A percentile compares a stretch with the other conserved stretches of the same genome.
phyloP scores from a whole-genome alignment of 164 flowering plant species.

The Aristolochia californica region DNA sequence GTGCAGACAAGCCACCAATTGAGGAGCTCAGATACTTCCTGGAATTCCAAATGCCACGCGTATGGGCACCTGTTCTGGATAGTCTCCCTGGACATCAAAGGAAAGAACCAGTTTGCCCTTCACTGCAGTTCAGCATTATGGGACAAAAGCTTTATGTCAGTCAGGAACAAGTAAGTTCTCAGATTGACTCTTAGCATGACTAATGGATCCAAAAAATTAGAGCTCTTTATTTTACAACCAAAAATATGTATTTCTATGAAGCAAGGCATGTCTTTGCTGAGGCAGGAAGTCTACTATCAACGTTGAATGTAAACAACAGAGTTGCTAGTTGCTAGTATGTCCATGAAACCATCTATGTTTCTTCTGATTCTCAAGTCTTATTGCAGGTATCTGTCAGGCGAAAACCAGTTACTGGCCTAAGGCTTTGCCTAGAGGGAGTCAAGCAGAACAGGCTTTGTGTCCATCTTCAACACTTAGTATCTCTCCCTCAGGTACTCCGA shows the following conservation, averaged over 20 bases:
- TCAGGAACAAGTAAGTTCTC: slow-evolving; percentile 59
- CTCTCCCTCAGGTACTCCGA: slow-evolving; percentile 66
- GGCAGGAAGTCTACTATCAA: too few relatives aligned
- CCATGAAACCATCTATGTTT: too few relatives aligned
- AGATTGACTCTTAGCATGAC: too few relatives aligned
- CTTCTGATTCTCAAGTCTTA: neutral
- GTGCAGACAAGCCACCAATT: slow-evolving; percentile 73
- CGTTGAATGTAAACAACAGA: too few relatives aligned
- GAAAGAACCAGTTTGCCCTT: slow-evolving; percentile 82
- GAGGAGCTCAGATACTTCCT: too few relatives aligned
- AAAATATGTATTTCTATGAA: too few relatives aligned
- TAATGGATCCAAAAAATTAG: too few relatives aligned
- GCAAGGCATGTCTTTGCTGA: too few relatives aligned
- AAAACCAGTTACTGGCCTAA: slow-evolving; percentile 79
- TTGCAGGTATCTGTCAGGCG: slow-evolving; percentile 74
- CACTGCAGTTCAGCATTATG: slow-evolving; percentile 80
- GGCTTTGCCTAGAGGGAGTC: slow-evolving; percentile 62
- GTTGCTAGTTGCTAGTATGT: too few relatives aligned
- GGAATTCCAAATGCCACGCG: slow-evolving; percentile 65
- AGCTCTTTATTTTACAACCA: too few relatives aligned
- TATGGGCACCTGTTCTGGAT: slow-evolving; percentile 73
- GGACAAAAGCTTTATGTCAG: slow-evolving; percentile 79
- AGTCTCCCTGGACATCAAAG: slow-evolving; percentile 48
- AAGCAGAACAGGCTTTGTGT: too few relatives aligned
- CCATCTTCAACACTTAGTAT: slow-evolving; percentile 60